phyloP scores from a whole-genome alignment of 2,329 filamentous ascomycete genomes.

The Annulohypoxylon truncatum region DNA sequence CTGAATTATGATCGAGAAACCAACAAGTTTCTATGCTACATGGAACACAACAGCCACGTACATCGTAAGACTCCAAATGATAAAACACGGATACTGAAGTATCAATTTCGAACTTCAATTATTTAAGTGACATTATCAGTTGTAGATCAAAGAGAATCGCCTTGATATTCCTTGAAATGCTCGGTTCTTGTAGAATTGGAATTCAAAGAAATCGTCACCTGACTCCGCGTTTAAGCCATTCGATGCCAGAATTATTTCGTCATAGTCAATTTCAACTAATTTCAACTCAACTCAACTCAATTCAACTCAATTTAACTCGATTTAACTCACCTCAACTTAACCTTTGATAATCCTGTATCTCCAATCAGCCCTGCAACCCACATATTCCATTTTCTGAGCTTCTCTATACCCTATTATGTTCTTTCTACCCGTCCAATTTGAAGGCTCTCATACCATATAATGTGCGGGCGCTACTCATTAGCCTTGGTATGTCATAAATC shows the following conservation, averaged over 20 bases:
- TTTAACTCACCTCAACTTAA: too few species aligned
- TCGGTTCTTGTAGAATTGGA: background rate
- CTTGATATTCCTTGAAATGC: background rate
- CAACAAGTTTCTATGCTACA: background rate
- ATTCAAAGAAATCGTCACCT: constrained; percentile 37
- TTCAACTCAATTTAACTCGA: too few species aligned
- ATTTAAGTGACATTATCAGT: background rate
- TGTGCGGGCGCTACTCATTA: constrained; percentile 77
- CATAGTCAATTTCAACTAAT: constrained; percentile 29
- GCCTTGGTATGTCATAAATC: constrained; percentile 62
- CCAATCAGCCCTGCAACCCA: background rate
- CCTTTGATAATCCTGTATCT: background rate
- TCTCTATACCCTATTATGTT: background rate
- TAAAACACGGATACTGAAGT: background rate
- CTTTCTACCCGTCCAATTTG: background rate
- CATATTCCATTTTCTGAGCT: too few species aligned
- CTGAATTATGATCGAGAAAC: constrained; percentile 32
- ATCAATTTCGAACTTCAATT: background rate
- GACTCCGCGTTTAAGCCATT: constrained; percentile 41
- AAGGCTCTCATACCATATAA: constrained; percentile 48
- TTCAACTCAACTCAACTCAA: too few species aligned
- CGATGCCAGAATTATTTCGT: constrained; percentile 38
- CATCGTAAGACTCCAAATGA: background rate
- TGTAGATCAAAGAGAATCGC: background rate
- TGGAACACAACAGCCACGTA: background rate